Conservation (phyloP, 2,329 filamentous ascomycete species). For the Fusarium haematococcum region DNA sequence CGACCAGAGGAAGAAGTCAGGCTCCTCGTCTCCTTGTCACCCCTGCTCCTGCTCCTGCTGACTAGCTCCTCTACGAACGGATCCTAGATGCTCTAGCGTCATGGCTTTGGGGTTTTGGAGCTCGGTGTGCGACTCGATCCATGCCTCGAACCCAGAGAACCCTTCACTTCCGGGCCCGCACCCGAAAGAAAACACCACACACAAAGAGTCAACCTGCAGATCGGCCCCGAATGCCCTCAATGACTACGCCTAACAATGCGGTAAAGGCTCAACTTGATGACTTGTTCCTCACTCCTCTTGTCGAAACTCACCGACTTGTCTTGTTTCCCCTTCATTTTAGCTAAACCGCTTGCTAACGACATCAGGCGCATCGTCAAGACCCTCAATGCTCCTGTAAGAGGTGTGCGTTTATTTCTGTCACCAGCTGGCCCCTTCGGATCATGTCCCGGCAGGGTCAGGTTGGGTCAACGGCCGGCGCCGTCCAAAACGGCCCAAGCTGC, state of each 20-base stretch:
- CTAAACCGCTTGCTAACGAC: slow-evolving; percentile 2
- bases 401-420: slow-evolving; percentile 28
- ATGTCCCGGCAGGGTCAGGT: slow-evolving; percentile 41
- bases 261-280: not conserved
- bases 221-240: not conserved
- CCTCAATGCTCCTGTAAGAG: slow-evolving; percentile 6
- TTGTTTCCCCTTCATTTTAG: not conserved
- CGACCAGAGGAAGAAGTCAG: slow-evolving; percentile 19
- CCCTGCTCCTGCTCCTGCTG: slow-evolving; percentile 38
- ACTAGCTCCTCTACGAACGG: slow-evolving; percentile 33
- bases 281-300: not conserved
- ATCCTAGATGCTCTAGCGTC: slow-evolving; percentile 39
- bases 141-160: slow-evolving; percentile 34
- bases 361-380: slow-evolving; percentile 7
- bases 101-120: slow-evolving; percentile 34
- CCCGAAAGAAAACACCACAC: slow-evolving; percentile 22
- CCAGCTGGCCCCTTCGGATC: slow-evolving; percentile 33
- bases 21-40: slow-evolving; percentile 21
- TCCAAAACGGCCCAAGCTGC: slow-evolving; percentile 43
- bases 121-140: slow-evolving; percentile 40
- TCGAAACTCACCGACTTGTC: not conserved
- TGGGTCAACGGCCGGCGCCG: slow-evolving; percentile 42
- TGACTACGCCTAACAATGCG: not conserved
- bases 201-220: not conserved
- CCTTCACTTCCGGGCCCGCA: slow-evolving; percentile 3